These are phyloP conservation scores for Peronospora belbahrii DNA, from an alignment of 352 stramenopile species.

Conservation along the genomic window DNA sequence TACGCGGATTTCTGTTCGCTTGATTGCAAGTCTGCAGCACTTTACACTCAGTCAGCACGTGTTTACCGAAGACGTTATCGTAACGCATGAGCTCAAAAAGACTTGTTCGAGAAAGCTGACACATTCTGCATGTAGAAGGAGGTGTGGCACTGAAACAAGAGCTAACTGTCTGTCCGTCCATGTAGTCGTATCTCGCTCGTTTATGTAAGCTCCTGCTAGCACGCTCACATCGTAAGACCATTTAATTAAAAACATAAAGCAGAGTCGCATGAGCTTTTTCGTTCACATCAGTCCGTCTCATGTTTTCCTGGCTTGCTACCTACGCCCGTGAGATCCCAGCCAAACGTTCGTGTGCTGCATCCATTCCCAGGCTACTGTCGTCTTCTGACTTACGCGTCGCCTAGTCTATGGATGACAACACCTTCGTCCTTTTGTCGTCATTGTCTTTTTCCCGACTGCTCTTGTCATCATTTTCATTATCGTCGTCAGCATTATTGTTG, in stretches of 20 bases:
- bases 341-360: slow-evolving; percentile 22
- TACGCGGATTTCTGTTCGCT: slow-evolving; percentile 63
- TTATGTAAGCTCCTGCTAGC: slow-evolving; percentile 2
- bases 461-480: slow-evolving; percentile 10
- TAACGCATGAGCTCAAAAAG: slow-evolving; percentile 12
- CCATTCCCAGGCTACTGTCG: slow-evolving; percentile 14
- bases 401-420: slow-evolving; percentile 9
- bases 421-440: slow-evolving; percentile 6
- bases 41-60: slow-evolving; percentile 32
- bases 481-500: slow-evolving; percentile 4
- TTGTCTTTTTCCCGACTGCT: slow-evolving; percentile 20
- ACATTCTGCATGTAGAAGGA: slow-evolving; percentile 12
- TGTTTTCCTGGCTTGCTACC: background rate
- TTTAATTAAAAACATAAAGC: slow-evolving; percentile 8
- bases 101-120: too few relatives aligned
- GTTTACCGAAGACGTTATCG: slow-evolving; percentile 30
- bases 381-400: slow-evolving; percentile 12
- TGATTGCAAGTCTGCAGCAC: slow-evolving; percentile 68
- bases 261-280: background rate
- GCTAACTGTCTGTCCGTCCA: slow-evolving; percentile 5
- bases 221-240: background rate
- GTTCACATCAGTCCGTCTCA: background rate
- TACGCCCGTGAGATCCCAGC: slow-evolving; percentile 11
- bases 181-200: slow-evolving; percentile 6
- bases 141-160: background rate